These are phyloP conservation scores for Komagataella populi DNA, from an alignment of 805 yeast genomes.

Conservation along the genomic window DNA sequence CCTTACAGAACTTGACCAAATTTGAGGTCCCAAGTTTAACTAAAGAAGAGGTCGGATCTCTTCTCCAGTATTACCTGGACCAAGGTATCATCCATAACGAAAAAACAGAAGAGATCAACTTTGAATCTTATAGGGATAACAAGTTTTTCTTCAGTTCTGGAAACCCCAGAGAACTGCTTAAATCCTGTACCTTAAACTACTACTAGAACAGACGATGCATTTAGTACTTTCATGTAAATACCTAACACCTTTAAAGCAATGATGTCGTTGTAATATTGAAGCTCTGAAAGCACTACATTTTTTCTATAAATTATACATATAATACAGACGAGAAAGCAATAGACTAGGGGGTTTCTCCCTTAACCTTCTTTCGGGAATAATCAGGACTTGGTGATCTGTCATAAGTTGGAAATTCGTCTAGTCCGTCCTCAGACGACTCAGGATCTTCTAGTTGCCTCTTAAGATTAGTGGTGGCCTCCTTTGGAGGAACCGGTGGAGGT, in stretches of 20 bases:
- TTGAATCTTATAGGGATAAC: constrained; percentile 3
- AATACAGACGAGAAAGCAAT: not conserved
- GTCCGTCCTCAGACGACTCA: constrained; percentile 13
- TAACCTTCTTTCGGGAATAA: constrained; percentile 7
- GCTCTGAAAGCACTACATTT: not conserved
- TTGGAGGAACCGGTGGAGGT: not conserved
- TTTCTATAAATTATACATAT: not conserved
- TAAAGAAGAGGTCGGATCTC: constrained; percentile 27
- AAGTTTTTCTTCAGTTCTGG: constrained; percentile 40
- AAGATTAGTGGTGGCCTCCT: not conserved
- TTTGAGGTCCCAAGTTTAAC: constrained; percentile 28
- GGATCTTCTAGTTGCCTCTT: constrained; percentile 9
- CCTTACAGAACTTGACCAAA: constrained; percentile 16
- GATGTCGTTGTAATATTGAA: not conserved
- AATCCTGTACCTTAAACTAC: constrained; percentile 22
- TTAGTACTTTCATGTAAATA: not conserved
- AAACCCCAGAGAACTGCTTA: constrained; percentile 40
- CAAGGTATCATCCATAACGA: constrained; percentile 22
- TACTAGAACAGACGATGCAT: constrained; percentile 6
- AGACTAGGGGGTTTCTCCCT: constrained; percentile 4
- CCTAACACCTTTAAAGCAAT: not conserved
- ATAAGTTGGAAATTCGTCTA: constrained; percentile 19
- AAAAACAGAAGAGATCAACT: constrained; percentile 14
- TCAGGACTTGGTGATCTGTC: constrained; percentile 10
- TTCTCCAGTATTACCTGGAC: constrained; percentile 27